Percentiles rank a stretch among this genome's conserved stretches.
Evolutionary conservation across 2,329 filamentous ascomycete species (phyloP).

Genomic region (Ascochyta rabiei): DNA sequence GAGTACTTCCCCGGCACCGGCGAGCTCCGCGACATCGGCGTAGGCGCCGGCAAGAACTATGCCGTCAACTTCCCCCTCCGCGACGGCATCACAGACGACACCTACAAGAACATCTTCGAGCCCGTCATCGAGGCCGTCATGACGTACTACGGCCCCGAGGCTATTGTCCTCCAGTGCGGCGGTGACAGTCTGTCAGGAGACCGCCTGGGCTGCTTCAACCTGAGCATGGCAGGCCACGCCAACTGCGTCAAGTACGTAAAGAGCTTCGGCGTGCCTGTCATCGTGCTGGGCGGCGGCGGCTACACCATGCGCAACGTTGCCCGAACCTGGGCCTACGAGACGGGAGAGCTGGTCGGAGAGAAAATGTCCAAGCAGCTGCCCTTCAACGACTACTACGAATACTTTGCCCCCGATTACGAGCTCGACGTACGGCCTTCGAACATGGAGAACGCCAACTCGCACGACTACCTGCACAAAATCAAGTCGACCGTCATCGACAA

Average conservation of each 20-base stretch:
- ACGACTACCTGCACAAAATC: constrained; percentile 72
- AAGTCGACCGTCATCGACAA: constrained; percentile 70
- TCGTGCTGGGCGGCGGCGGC: constrained; percentile 70
- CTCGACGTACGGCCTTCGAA: constrained; percentile 72
- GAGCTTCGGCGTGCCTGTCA: constrained; percentile 68
- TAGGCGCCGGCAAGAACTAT: constrained; percentile 70
- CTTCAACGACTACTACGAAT: constrained; percentile 95
- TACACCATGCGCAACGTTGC: constrained; percentile 72
- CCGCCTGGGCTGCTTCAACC: constrained; percentile 71
- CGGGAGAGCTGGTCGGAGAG: constrained; percentile 80
- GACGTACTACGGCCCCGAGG: constrained; percentile 71
- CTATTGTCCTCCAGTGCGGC: constrained; percentile 72
- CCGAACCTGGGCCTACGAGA: constrained; percentile 70
- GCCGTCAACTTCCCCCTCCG: constrained; percentile 72
- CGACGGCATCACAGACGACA: constrained; percentile 71
- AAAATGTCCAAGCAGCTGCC: constrained; percentile 83
- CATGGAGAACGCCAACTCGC: constrained; percentile 74
- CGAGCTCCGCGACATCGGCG: constrained; percentile 71
- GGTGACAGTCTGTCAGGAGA: constrained; percentile 72
- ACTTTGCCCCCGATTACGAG: constrained; percentile 73
- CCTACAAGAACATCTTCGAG: constrained; percentile 72
- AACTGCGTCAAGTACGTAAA: constrained; percentile 74
- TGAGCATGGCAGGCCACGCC: constrained; percentile 72
- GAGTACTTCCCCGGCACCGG: constrained; percentile 75
- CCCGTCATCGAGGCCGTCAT: constrained; percentile 71